A percentile compares a stretch with the other conserved stretches of the same genome.
Conservation (phyloP, 495 filamentous ascomycete species). For the Penicillium silybi region DNA sequence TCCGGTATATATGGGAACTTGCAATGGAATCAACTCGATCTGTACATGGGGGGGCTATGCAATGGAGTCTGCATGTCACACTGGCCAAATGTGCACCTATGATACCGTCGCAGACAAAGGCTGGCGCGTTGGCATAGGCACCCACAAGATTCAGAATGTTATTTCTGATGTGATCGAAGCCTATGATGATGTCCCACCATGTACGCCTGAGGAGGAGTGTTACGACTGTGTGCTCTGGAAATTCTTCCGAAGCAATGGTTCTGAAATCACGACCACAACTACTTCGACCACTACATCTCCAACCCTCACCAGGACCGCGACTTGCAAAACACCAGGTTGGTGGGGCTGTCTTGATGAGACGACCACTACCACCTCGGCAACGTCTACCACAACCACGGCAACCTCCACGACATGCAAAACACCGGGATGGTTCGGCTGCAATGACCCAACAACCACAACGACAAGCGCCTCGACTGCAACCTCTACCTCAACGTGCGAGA, state of each 20-base stretch:
- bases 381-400: conserved; percentile 52
- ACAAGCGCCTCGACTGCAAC: conserved; percentile 44
- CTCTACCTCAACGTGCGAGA: conserved; percentile 77
- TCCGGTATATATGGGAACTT: conserved; percentile 90
- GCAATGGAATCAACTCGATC: conserved; percentile 79
- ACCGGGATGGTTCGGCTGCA: conserved; percentile 61
- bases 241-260: conserved; percentile 85
- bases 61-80: conserved; percentile 86
- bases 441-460: conserved; percentile 39
- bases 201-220: conserved; percentile 71
- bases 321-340: conserved; percentile 82
- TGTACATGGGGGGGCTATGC: conserved; percentile 95
- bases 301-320: conserved; percentile 67
- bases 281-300: conserved; percentile 49
- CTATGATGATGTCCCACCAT: conserved; percentile 75
- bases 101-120: conserved; percentile 87
- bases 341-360: conserved; percentile 57
- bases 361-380: conserved; percentile 50
- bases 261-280: conserved; percentile 65
- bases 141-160: conserved; percentile 79
- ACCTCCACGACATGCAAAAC: conserved; percentile 83
- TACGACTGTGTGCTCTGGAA: conserved; percentile 92
- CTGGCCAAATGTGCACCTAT: conserved; percentile 81
- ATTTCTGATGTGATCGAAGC: conserved; percentile 79
- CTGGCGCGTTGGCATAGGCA: conserved; percentile 81